Conservation (phyloP, 2,329 filamentous ascomycete genomes). For the Amphichorda felina region DNA sequence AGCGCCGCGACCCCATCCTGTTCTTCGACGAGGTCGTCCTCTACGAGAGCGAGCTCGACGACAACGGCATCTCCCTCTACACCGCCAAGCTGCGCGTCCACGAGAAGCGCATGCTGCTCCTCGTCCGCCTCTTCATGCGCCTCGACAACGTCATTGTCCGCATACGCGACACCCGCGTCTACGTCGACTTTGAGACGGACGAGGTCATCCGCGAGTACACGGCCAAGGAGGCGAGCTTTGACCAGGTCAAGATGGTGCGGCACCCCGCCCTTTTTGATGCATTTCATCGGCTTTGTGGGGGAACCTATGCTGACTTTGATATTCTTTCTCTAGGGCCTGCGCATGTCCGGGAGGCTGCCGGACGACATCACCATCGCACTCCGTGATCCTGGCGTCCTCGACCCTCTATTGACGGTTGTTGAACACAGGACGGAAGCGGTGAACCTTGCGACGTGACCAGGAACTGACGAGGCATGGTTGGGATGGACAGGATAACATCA, state of each 20-base stretch:
- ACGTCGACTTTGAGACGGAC: conserved; percentile 72
- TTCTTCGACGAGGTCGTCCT: conserved; percentile 96
- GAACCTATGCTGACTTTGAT: not conserved
- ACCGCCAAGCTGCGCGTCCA: conserved; percentile 91
- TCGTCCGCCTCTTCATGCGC: conserved; percentile 83
- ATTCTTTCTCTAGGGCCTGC: conserved; percentile 26
- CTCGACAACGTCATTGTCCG: conserved; percentile 82
- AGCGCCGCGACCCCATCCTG: conserved; percentile 81
- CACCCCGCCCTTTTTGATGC: conserved; percentile 4
- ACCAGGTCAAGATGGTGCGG: conserved; percentile 58
- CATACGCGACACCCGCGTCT: conserved; percentile 81
- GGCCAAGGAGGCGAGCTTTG: conserved; percentile 73
- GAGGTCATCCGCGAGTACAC: conserved; percentile 84
- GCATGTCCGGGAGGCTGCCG: conserved; percentile 37
- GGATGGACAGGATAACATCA: not conserved
- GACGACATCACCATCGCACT: conserved; percentile 68
- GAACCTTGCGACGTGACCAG: conserved; percentile 6
- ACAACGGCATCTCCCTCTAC: conserved; percentile 87
- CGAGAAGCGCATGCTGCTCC: conserved; percentile 73
- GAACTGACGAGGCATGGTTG: not conserved
- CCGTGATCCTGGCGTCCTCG: conserved; percentile 68
- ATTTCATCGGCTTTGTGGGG: not conserved
- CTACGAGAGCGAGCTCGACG: conserved; percentile 94
- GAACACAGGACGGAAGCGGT: conserved; percentile 50
- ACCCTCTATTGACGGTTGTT: conserved; percentile 57